Base-by-base conservation (phyloP, 257 asterid genomes). In the Orobanche coerulescens region DNA sequence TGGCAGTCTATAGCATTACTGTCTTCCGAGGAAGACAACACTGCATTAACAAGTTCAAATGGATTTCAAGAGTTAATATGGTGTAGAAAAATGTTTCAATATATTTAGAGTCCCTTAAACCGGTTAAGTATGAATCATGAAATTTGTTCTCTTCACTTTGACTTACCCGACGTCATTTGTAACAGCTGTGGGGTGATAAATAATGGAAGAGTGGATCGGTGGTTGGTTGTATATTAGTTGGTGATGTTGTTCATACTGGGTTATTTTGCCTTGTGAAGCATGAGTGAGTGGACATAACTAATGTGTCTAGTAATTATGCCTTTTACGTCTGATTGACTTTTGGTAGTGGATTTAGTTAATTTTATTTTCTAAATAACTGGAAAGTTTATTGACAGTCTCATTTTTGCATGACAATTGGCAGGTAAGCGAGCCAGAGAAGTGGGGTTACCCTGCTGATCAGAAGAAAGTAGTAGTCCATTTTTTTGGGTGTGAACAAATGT, bases 401-500 rank as follows among this genome's bases (percentile, higher is more conserved):
- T 58, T 75, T 64, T 28, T 16, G 40, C 60, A 33, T 80, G 73
- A 56, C 89, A 91, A 96, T 94, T 91, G 73, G 59, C 89, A 91
- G 97, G 95, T 91, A 64, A 88, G 90, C 47, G 94, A 85, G 68
- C 90, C 97, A 37, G 84, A 78, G 74, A 82, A 83, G 73, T 91
- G 95, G 95, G 92, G 95, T 47, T 84, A 83, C 73, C 59, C 88
- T 9, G 69, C 75, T 69, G 97, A 85, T 70, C 58, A 65, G 82
- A 91, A 81, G 86, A 91, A 91, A 81, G 80, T 91, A 59, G 77
- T 88, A 2, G 97, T 91, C 48, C 73, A 65, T 73, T 91, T 91
- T 72, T 91, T 85, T 74, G 96, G 97, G 62, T 79, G 88, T 53
- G 87, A 72, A 50, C 95, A 91, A 74, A 83, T 91, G 97, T 91